A percentile compares a stretch with the other conserved stretches of the same genome.
Evolutionary conservation across 306 rosid genomes (phyloP).

Genomic region (Chamaecrista fasciculata): DNA sequence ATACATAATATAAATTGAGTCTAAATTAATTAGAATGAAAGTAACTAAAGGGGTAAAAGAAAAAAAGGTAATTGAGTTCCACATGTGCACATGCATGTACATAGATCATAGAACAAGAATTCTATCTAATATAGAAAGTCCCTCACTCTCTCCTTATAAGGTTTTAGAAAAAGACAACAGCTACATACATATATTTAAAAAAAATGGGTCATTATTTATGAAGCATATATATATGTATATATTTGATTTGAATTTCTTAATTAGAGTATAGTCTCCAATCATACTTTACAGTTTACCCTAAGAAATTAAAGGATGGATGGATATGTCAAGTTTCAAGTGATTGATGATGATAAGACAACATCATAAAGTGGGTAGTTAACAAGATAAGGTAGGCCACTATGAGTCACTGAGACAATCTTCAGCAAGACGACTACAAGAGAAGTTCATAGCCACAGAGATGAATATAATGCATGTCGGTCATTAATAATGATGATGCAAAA

Average conservation of each 20-base stretch:
- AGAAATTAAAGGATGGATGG: conserved; percentile 16
- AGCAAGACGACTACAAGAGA: conserved; percentile 1
- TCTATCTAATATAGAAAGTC: neutral
- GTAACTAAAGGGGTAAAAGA: too few relatives aligned
- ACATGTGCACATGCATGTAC: too few relatives aligned
- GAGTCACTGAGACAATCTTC: conserved; percentile 14
- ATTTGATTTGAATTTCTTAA: too few relatives aligned
- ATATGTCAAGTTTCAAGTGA: neutral
- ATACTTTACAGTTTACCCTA: conserved; percentile 28
- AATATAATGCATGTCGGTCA: conserved; percentile 17
- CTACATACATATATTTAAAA: neutral
- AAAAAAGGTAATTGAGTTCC: too few relatives aligned
- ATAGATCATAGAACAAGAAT: neutral
- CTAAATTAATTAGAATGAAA: too few relatives aligned
- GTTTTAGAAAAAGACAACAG: neutral
- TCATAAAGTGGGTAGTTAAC: conserved; percentile 24
- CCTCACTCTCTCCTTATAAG: neutral
- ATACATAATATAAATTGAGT: too few relatives aligned
- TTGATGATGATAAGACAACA: conserved; percentile 9
- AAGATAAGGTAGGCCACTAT: conserved; percentile 28
- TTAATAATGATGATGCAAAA: conserved; percentile 13
- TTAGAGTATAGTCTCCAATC: conserved; percentile 10
- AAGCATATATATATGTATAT: too few relatives aligned
- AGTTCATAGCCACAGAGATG: conserved; percentile 28
- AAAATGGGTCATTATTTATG: neutral